These are phyloP conservation scores for Neonectria magnoliae DNA, from an alignment of 2,329 filamentous ascomycete species.

Conservation along the genomic window DNA sequence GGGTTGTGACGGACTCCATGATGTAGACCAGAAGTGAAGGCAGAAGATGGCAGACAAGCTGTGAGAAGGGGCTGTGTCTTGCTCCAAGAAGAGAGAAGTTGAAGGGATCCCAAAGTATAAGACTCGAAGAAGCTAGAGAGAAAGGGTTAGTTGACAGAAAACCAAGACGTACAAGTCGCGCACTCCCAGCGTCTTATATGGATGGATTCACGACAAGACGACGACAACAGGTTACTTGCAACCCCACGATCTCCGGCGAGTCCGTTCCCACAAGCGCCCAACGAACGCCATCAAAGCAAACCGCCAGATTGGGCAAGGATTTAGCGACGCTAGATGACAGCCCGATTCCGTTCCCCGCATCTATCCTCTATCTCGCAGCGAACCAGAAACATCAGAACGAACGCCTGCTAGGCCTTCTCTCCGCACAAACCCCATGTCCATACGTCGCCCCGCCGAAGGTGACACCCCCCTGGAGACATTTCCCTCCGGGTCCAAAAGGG, in stretches of 20 bases:
- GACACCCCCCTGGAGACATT: constrained; percentile 1
- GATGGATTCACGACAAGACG: too few species aligned
- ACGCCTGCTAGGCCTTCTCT: constrained; percentile 21
- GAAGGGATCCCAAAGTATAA: not conserved
- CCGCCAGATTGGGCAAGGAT: constrained; percentile 25
- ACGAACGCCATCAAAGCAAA: not conserved
- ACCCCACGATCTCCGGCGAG: too few species aligned
- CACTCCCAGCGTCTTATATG: not conserved
- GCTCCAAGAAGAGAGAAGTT: not conserved
- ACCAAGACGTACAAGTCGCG: not conserved
- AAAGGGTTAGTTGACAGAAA: not conserved
- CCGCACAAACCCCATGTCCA: constrained; percentile 9
- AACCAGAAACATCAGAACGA: too few species aligned
- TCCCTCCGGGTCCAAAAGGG: constrained; percentile 30
- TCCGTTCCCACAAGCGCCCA: too few species aligned
- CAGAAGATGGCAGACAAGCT: not conserved
- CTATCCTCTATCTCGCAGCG: not conserved
- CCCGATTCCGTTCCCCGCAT: constrained; percentile 9
- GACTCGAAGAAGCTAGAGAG: too few species aligned
- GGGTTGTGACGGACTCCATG: constrained; percentile 15
- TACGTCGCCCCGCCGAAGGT: too few species aligned
- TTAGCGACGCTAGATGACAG: constrained; percentile 15
- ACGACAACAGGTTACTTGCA: too few species aligned
- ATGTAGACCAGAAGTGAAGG: not conserved
- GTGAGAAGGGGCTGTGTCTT: not conserved